Conservation (phyloP, 2,329 filamentous ascomycete genomes). For the Arthroderma sp. region DNA sequence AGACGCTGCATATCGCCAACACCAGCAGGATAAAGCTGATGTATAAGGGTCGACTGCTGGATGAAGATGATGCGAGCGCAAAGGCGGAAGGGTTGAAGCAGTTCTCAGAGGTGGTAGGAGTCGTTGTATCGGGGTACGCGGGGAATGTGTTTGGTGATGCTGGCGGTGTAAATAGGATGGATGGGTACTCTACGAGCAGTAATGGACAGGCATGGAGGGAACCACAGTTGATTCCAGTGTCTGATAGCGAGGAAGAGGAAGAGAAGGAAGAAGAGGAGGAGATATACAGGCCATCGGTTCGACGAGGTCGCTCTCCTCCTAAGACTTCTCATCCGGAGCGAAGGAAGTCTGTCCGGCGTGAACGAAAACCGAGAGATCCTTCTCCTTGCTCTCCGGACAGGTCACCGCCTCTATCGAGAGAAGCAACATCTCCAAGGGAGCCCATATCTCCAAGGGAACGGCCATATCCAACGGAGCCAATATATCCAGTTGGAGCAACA, state of each 20-base stretch:
- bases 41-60: constrained; percentile 37
- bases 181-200: not conserved
- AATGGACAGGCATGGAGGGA: not conserved
- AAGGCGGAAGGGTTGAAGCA: constrained; percentile 37
- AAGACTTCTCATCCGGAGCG: not conserved
- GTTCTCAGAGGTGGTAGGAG: constrained; percentile 36
- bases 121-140: constrained; percentile 20
- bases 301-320: not conserved
- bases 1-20: constrained; percentile 25
- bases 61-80: constrained; percentile 30
- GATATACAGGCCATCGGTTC: not conserved
- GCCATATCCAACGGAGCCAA: not conserved
- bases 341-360: not conserved
- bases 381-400: not conserved
- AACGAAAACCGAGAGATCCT: not conserved
- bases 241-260: not conserved
- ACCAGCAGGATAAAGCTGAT: constrained; percentile 32
- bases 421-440: not conserved
- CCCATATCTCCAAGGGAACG: not conserved
- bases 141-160: not conserved
- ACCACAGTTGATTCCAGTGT: not conserved
- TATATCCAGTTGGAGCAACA: not conserved
- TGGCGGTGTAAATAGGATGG: not conserved
- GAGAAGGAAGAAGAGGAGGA: not conserved
- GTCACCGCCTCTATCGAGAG: not conserved